Percentiles rank a stretch among this genome's conserved stretches.
Conservation (phyloP, 1,139 yeast species). For the Saccharomyces hybrid region DNA sequence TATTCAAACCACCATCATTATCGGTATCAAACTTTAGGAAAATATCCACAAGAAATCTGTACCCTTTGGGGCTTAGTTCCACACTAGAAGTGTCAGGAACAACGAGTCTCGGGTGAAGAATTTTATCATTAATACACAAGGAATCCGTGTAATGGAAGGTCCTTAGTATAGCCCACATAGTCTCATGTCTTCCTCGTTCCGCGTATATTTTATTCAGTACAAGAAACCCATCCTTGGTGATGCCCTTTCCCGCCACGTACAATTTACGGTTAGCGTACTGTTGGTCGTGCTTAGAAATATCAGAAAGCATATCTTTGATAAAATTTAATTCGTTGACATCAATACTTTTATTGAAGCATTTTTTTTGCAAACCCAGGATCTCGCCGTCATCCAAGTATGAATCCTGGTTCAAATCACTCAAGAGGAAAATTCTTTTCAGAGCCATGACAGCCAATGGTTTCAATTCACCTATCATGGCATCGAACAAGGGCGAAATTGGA, state of each 20-base stretch:
- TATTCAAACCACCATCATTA: constrained; percentile 89
- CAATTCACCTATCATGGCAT: constrained; percentile 74
- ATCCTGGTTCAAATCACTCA: constrained; percentile 87
- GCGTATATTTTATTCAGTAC: constrained; percentile 73
- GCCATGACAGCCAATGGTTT: constrained; percentile 76
- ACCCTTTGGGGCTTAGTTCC: constrained; percentile 90
- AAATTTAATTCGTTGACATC: constrained; percentile 47
- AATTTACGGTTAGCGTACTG: constrained; percentile 11
- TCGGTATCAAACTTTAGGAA: constrained; percentile 84
- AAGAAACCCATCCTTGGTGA: constrained; percentile 70
- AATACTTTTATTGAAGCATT: constrained; percentile 61
- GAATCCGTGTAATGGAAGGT: constrained; percentile 90
- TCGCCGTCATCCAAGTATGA: constrained; percentile 69
- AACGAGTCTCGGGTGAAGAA: constrained; percentile 70
- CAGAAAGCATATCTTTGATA: constrained; percentile 37
- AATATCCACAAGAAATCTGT: constrained; percentile 81
- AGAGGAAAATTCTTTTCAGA: constrained; percentile 67
- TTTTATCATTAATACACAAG: constrained; percentile 68
- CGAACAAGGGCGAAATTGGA: constrained; percentile 90
- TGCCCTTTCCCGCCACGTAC: constrained; percentile 40
- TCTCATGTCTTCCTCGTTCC: constrained; percentile 88
- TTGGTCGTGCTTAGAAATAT: constrained; percentile 16
- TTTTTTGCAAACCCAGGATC: constrained; percentile 57
- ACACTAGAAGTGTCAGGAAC: constrained; percentile 75
- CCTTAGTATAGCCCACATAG: constrained; percentile 88